Evolutionary conservation across 352 stramenopile genomes (phyloP).

Genomic region (Blastocystis sp.): DNA sequence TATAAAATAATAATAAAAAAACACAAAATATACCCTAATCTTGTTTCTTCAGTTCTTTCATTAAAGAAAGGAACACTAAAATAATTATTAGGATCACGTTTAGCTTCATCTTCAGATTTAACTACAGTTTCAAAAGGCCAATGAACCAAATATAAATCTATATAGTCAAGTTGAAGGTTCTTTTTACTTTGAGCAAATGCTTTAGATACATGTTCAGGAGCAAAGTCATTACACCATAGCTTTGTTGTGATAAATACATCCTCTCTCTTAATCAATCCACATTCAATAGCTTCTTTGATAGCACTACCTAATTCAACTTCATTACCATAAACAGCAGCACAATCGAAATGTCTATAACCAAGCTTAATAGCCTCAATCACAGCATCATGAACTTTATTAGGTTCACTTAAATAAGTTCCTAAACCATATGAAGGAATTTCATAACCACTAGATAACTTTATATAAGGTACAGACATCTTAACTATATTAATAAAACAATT

Average conservation of each 20-base stretch:
- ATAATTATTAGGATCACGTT: too few relatives aligned
- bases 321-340: constrained; percentile 46
- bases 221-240: constrained; percentile 52
- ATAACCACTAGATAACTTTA: too few relatives aligned
- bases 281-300: constrained; percentile 44
- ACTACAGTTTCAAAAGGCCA: constrained; percentile 50
- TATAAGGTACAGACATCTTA: too few relatives aligned
- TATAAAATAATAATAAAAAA: too few relatives aligned
- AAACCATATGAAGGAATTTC: too few relatives aligned
- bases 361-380: constrained; percentile 1
- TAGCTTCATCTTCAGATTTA: constrained; percentile 26
- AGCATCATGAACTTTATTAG: constrained; percentile 6
- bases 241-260: constrained; percentile 63
- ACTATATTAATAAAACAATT: too few relatives aligned
- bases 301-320: constrained; percentile 49
- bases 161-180: constrained; percentile 54
- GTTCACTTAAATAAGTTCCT: constrained; percentile 39
- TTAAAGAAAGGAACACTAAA: too few relatives aligned
- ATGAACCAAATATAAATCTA: constrained; percentile 61
- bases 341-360: constrained; percentile 33
- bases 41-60: too few relatives aligned
- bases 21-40: too few relatives aligned
- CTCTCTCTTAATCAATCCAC: constrained; percentile 50
- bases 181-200: constrained; percentile 50
- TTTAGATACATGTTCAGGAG: constrained; percentile 50